Percentiles rank a stretch among this genome's conserved stretches.
These are phyloP conservation scores for Colletotrichum eleusines DNA, from an alignment of 2,329 filamentous ascomycete species.

Conservation along the genomic window DNA sequence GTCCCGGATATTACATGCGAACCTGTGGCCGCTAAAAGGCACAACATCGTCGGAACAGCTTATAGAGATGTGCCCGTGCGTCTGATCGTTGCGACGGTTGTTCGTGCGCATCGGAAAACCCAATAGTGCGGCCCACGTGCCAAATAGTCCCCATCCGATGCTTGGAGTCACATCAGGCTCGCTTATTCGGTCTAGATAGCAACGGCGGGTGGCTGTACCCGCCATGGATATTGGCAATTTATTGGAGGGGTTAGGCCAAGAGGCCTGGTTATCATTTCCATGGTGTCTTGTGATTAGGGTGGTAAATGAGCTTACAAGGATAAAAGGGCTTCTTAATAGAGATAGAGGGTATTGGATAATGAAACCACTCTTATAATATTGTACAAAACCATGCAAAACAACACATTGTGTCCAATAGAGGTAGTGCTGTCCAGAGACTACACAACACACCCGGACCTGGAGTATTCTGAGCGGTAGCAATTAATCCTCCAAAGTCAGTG, in stretches of 20 bases:
- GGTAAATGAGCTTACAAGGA: not conserved
- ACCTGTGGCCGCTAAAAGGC: not conserved
- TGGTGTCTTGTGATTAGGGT: not conserved
- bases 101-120: not conserved
- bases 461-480: not conserved
- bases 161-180: conserved; percentile 13
- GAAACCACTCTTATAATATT: not conserved
- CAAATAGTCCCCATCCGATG: not conserved
- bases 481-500: not conserved
- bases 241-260: not conserved
- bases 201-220: not conserved
- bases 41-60: not conserved
- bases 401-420: not conserved
- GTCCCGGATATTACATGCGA: not conserved
- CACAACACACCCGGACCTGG: not conserved
- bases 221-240: not conserved
- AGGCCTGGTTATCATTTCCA: not conserved
- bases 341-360: not conserved
- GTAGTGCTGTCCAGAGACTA: not conserved
- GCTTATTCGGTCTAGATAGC: not conserved
- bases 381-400: not conserved
- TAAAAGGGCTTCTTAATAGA: not conserved
- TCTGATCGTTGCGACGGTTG: not conserved
- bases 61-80: not conserved
- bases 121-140: not conserved